phyloP scores from a whole-genome alignment of 192 early-diverging fungal species.

The Gamsiella multidivaricata region DNA sequence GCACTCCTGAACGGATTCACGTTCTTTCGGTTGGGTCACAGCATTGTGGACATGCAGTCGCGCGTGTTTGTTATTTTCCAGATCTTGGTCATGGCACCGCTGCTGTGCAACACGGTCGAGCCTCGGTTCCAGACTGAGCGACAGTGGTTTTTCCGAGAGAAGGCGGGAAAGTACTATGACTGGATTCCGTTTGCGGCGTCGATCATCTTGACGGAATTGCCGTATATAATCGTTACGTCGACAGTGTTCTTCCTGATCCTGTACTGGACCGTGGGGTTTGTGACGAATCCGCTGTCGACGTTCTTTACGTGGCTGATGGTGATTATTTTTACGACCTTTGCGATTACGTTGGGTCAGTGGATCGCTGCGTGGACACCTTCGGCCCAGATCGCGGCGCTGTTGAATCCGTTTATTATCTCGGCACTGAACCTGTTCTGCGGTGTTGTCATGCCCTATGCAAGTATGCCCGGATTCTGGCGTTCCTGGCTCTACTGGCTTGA shows the following conservation, averaged over 20 bases:
- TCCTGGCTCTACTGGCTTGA: constrained; percentile 77
- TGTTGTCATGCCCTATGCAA: constrained; percentile 69
- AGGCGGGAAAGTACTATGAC: constrained; percentile 73
- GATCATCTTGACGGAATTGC: constrained; percentile 75
- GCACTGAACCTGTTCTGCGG: constrained; percentile 79
- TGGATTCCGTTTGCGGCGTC: constrained; percentile 74
- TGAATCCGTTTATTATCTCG: constrained; percentile 77
- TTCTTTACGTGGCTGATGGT: constrained; percentile 76
- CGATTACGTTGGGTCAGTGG: constrained; percentile 76
- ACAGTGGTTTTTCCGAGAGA: constrained; percentile 73
- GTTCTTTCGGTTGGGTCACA: constrained; percentile 72
- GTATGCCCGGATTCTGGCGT: constrained; percentile 78
- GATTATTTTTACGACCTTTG: constrained; percentile 70
- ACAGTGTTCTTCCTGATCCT: constrained; percentile 76
- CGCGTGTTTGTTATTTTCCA: constrained; percentile 79
- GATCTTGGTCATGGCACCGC: constrained; percentile 71
- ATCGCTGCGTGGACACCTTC: constrained; percentile 75
- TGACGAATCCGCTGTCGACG: constrained; percentile 54
- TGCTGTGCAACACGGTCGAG: constrained; percentile 75
- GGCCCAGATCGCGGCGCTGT: constrained; percentile 65
- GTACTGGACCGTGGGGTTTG: constrained; percentile 81
- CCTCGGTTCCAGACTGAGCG: constrained; percentile 77
- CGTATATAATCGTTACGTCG: constrained; percentile 71
- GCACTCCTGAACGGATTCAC: constrained; percentile 78
- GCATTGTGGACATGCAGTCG: constrained; percentile 72